Evolutionary conservation across 2,329 filamentous ascomycete species (phyloP), one percentile per base, ranked within the genome.

Genomic region (Sarocladium kiliense): DNA sequence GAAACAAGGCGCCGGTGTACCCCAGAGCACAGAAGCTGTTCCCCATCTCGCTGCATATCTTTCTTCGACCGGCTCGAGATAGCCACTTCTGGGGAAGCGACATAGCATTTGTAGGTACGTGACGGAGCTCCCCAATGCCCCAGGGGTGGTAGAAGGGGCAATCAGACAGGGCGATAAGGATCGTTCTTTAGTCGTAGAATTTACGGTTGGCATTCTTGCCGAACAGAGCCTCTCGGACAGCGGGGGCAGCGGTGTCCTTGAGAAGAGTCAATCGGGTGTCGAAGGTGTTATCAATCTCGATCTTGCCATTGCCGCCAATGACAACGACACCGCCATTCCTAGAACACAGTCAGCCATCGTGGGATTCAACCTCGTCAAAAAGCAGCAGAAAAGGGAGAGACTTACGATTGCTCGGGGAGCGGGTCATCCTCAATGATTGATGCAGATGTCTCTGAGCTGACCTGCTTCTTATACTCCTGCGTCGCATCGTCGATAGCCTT

Each of bases 261-360:
- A 97, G 84, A 58, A 97, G 79, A 66, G 82, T 83, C 72, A 99
- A 79, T 62, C 94, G 86, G 69, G 96, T 89, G 70, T 97, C 94
- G 63, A 97, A 89, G 55, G 94, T 97, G 79, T 99, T 97, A 82
- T 97, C 92, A 73, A 99, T 93, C 66, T 96, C 91, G 70, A 99
- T 97, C 81, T 93, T 97, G 70, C 94, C 94, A 61, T 80, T 80
- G 62, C 88, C 87, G 61, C 92, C 91, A 55, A 96, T 74, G 61
- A 99, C 85, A 57, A 82, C 71, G 56, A 96, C 80, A 65, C 94
- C 94, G 58, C 94, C 94, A 58, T 91, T 81, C 66, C 94, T 97
- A 63, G 27, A 3, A 42, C 36, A 4, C 34, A 34, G 44, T 50
- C 12, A 36, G 26, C 16, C n/a, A 18, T 26, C 11, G 51, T 44